Percentiles rank a stretch among this genome's conserved stretches.
Evolutionary conservation across 2,329 filamentous ascomycete species (phyloP).

Genomic region (Pezicula neosporulosa): DNA sequence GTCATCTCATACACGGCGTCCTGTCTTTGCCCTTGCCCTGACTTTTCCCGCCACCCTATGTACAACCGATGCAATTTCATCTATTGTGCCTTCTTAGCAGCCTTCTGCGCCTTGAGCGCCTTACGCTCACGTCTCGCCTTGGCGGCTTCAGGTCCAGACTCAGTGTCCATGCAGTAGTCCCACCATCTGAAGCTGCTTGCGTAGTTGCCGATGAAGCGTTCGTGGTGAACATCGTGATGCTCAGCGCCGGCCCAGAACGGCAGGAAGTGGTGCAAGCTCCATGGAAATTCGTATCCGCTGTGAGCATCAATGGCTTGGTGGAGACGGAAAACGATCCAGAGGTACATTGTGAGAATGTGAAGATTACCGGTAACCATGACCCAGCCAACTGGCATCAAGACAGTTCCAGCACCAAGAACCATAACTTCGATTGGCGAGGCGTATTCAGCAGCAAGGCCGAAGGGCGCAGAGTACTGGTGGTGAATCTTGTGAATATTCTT

Average conservation of each 20-base stretch:
- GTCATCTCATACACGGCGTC: slow-evolving; percentile 1
- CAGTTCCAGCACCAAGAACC: slow-evolving; percentile 84
- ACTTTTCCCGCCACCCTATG: slow-evolving; percentile 3
- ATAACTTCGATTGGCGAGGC: slow-evolving; percentile 96
- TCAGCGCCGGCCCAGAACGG: slow-evolving; percentile 98
- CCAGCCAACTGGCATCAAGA: slow-evolving; percentile 80
- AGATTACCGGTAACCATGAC: slow-evolving; percentile 79
- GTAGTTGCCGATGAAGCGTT: slow-evolving; percentile 98
- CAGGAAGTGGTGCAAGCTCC: slow-evolving; percentile 91
- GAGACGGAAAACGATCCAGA: slow-evolving; percentile 88
- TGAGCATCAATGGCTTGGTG: slow-evolving; percentile 98
- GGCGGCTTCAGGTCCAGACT: slow-evolving; percentile 82
- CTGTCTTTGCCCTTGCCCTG: neutral
- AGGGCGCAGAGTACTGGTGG: slow-evolving; percentile 97
- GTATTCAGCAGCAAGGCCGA: slow-evolving; percentile 95
- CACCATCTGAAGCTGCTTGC: slow-evolving; percentile 98
- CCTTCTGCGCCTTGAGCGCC: slow-evolving; percentile 57
- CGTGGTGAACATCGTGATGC: slow-evolving; percentile 96
- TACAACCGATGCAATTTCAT: slow-evolving; percentile 7
- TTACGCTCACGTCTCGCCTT: slow-evolving; percentile 80
- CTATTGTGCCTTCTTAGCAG: slow-evolving; percentile 57
- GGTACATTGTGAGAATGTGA: slow-evolving; percentile 96
- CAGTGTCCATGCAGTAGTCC: slow-evolving; percentile 92
- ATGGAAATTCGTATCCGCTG: slow-evolving; percentile 97
- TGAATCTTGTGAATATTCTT: slow-evolving; percentile 98